A percentile compares a stretch with the other conserved stretches of the same genome.
Conservation (phyloP, 768 basidiomycete genomes). For the Mycena galericulata region DNA sequence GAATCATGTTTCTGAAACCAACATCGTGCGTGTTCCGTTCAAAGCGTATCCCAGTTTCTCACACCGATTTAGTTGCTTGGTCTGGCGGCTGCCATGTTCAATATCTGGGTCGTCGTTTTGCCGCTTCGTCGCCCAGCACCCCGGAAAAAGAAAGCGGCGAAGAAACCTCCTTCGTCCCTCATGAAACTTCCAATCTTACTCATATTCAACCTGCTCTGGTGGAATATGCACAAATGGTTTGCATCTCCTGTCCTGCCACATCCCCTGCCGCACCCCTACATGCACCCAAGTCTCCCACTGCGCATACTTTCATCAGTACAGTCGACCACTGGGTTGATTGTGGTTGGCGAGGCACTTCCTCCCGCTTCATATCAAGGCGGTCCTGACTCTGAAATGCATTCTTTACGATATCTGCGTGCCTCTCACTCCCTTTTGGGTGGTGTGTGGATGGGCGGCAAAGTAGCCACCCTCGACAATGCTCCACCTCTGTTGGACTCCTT, state of each 20-base stretch:
- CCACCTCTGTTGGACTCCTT: conserved; percentile 62
- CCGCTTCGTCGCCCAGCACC: conserved; percentile 21
- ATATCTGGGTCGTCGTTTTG: conserved; percentile 29
- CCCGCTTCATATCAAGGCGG: conserved; percentile 46
- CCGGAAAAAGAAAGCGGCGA: conserved; percentile 37
- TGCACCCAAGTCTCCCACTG: conserved; percentile 65
- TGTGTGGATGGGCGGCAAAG: conserved; percentile 78
- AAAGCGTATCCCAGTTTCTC: not conserved
- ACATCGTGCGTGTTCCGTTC: conserved; percentile 49
- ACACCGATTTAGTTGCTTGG: conserved; percentile 30
- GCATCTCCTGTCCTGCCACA: conserved; percentile 69
- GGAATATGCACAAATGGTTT: conserved; percentile 51
- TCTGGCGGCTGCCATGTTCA: conserved; percentile 32
- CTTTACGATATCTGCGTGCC: conserved; percentile 70
- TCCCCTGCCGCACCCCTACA: conserved; percentile 62
- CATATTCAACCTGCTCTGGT: conserved; percentile 50
- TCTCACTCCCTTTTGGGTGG: conserved; percentile 78
- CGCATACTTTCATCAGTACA: conserved; percentile 74
- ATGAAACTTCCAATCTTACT: conserved; percentile 42
- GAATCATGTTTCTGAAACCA: conserved; percentile 50
- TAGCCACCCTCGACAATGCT: conserved; percentile 55
- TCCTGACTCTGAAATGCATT: conserved; percentile 55
- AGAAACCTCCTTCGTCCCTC: conserved; percentile 29
- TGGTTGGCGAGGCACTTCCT: conserved; percentile 79
- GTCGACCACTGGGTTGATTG: conserved; percentile 84